These are phyloP conservation scores for Emmonsiellopsis sp. DNA, from an alignment of 2,329 filamentous ascomycete genomes.

Conservation along the genomic window DNA sequence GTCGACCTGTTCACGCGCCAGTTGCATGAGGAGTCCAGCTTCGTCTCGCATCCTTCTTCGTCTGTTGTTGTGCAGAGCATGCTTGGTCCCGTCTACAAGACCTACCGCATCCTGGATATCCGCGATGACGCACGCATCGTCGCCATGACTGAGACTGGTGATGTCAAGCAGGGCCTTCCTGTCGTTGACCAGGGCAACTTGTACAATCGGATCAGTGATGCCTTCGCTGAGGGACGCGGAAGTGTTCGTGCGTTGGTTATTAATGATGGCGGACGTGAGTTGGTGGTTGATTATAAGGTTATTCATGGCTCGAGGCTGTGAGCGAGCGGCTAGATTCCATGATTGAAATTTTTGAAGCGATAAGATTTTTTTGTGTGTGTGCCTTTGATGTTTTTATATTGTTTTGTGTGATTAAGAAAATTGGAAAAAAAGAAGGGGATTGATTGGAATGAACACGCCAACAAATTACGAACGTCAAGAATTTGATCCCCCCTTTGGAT, in stretches of 20 bases:
- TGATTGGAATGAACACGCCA: constrained; percentile 1
- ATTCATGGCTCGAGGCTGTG: constrained; percentile 67
- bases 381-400: neutral
- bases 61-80: constrained; percentile 99
- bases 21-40: constrained; percentile 96
- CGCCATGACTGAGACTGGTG: constrained; percentile 97
- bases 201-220: constrained; percentile 66
- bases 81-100: constrained; percentile 99
- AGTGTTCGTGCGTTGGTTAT: constrained; percentile 93
- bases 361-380: neutral
- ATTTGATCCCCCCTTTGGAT: neutral
- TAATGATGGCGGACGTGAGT: constrained; percentile 83
- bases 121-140: constrained; percentile 73
- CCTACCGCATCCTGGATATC: constrained; percentile 98
- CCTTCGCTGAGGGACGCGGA: constrained; percentile 87
- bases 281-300: constrained; percentile 98
- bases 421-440: too few relatives aligned
- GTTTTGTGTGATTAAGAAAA: too few relatives aligned
- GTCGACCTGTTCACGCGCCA: constrained; percentile 99
- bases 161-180: constrained; percentile 91
- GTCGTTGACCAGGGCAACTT: constrained; percentile 94
- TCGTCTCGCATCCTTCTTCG: constrained; percentile 92
- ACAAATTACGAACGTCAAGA: neutral
- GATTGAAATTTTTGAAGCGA: neutral
- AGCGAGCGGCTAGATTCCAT: neutral